Percentiles rank a stretch among this genome's conserved stretches.
phyloP scores from a whole-genome alignment of 2,329 filamentous ascomycete genomes.

The Phialophora expanda region DNA sequence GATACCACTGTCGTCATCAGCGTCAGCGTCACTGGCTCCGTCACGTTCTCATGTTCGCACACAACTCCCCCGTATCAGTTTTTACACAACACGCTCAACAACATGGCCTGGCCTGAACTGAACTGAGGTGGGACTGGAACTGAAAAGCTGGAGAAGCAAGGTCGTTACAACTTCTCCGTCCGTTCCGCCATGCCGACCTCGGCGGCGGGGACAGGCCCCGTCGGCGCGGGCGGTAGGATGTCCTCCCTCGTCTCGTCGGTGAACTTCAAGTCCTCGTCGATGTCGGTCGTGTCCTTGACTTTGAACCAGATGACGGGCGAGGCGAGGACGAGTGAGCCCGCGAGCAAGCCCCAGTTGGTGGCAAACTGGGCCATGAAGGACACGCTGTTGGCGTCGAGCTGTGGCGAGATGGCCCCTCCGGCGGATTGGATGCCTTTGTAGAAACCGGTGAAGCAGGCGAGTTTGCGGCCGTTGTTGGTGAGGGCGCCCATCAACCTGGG shows the following conservation, averaged over 20 bases:
- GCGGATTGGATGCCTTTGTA: conserved; percentile 84
- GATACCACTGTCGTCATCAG: no score
- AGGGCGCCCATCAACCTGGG: conserved; percentile 80
- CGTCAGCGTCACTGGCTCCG: no score
- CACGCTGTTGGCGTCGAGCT: conserved; percentile 64
- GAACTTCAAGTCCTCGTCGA: conserved; percentile 81
- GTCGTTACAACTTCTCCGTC: conserved; percentile 14
- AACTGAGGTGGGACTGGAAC: not conserved
- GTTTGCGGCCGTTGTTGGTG: conserved; percentile 83
- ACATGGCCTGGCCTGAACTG: not conserved
- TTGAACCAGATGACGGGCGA: conserved; percentile 75
- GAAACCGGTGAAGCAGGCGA: conserved; percentile 82
- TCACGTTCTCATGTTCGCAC: no score
- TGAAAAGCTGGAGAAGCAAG: not conserved
- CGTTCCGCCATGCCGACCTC: conserved; percentile 32
- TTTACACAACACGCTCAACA: not conserved
- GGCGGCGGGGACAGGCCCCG: conserved; percentile 30
- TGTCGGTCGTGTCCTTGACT: conserved; percentile 73
- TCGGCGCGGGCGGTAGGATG: conserved; percentile 50
- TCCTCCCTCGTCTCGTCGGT: conserved; percentile 80
- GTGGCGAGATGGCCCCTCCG: conserved; percentile 75
- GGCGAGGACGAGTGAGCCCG: conserved; percentile 71
- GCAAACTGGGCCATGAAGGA: conserved; percentile 72
- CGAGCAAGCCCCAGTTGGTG: conserved; percentile 71
- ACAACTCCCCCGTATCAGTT: no score